Base-by-base conservation (phyloP, 1,139 yeast genomes). In the Geotrichum australiense region DNA sequence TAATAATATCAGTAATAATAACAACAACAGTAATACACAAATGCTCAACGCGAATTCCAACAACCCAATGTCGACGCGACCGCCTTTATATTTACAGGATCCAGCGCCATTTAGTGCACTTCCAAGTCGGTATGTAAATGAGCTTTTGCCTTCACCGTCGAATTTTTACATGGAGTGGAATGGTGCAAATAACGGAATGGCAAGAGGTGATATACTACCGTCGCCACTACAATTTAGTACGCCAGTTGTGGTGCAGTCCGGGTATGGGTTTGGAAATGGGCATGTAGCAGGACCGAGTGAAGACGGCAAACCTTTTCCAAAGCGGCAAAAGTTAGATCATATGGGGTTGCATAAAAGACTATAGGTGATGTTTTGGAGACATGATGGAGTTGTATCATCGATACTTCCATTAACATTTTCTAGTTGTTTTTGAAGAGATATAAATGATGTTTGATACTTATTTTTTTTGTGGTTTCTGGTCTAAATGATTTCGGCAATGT, bases 101-200 rank as follows among this genome's bases (percentile, higher is more conserved):
- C 67, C 64, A 44, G 65, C 70, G 2, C 69, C 70, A 3, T 43
- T 64, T 14, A 57, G 67, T 3, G 68, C 69, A 4, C 51, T 65
- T 18, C 69, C 71, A 12, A 56, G 64, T 19, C 56, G 65, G 21
- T 65, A 63, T 42, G 57, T 66, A 37, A 58, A 56, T 35, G 71
- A 66, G 34, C 51, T 63, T 40, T 50, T 66, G n/a, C 68, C 68
- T 3, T 64, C 69, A 33, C 71, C 71, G 5, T 61, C 67, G 8
- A 63, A 62, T 47, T 62, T 60, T 37, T 65, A 64, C 44, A 39
- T 7, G 38, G 43, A 35, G 46, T 32, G 28, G 35, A 43, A n/a
- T 37, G 45, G 16, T 8, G 32, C 29, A 26, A 23, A 12, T 23
- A 29, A 14, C 26, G 45, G 20, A 26, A 31, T 12, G 23, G 41